Evolutionary conservation across 495 filamentous ascomycete genomes (phyloP), one percentile per base, ranked within the genome.

Genomic region (Penicillium odoratum): DNA sequence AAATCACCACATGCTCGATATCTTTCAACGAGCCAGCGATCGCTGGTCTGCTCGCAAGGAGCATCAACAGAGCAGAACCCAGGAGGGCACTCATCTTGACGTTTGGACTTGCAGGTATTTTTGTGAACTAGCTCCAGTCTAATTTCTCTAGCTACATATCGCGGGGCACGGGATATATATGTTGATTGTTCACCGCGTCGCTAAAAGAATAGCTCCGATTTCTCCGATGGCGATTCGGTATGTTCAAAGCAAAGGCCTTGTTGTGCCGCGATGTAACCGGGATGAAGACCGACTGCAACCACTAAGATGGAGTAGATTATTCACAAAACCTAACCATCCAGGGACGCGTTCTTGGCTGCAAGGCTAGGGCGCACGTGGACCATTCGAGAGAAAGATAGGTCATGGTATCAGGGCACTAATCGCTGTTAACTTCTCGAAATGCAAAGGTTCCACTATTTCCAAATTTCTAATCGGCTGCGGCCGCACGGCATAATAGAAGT

Each of bases 1-100:
- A 84, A 30, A 84, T 74, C 6, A 84, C 75, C 15, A 84, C 80
- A 76, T 84, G 81, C 31, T 84, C 71, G 56, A 84, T 81, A 61
- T 81, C 78, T 25, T 70, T 71, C 29, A 84, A 58, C 13, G 78
- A 76, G 3, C 74, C 79, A 33, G 70, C 75, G 13, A 45, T 21
- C 8, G 60, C 73, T 48, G 67, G 68, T 10, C 48, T 53, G 44
- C 51, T 61, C 34, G 48, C 59, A 26, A 72, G 56, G 25, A 67
- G 55, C 47, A 67, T 33, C 7, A 57, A 45, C 9, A 74, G 46
- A 45, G 51, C 57, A 38, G 61, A 51, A 15, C 61, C 57, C 34
- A 63, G 30, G 0, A 64, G 51, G 11, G 34, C 10, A 38, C 9
- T 38, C 34, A 38, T 38, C 4, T 38, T 40, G 38, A 40, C 3